Evolutionary conservation across 371 early-diverging fungal species (phyloP), one percentile per base, ranked within the genome.

Genomic region (Choanephora cucurbitarum): DNA sequence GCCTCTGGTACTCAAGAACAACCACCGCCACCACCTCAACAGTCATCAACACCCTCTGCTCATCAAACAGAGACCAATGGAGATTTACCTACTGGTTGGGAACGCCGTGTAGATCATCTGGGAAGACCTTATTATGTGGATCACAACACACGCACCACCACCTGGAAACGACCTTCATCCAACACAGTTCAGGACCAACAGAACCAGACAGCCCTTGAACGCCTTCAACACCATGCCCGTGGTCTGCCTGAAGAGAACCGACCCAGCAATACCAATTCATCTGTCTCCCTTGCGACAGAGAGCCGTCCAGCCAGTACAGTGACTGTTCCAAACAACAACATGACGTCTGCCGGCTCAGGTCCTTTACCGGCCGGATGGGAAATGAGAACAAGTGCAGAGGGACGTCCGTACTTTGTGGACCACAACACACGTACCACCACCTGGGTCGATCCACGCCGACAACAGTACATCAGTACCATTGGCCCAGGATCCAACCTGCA

Each of bases 361-460:
- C 90, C 93, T n/a, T 75, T 97, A 48, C 97, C 98, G 15, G 84
- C 92, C 17, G 96, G 97, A 32, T 98, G 97, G 97, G 94, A 79
- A 65, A 79, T 91, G 82, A 77, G 97, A 32, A 79, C 86, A 33
- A 96, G 94, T 19, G 82, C 91, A 5, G 95, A 95, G 69, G 97
- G 97, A 5, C 80, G 97, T 14, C 85, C 95, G 8, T 98, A 97
- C 70, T 98, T 91, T 84, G 97, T 98, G n/a, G 96, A 98, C 67
- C 99, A 98, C 75, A 96, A 93, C 62, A 96, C 94, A 18, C 90
- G 96, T 42, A 91, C 95, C 0, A 98, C 99, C 0, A 95, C 99
- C 2, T 98, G 99, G 99, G 90, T 89, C 3, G 93, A 93, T 75
- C 95, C 95, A 41, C 82, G 93, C 49, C 80, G 90, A 46, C 89